phyloP scores from a whole-genome alignment of 164 flowering plant genomes.

The Sedum album region DNA sequence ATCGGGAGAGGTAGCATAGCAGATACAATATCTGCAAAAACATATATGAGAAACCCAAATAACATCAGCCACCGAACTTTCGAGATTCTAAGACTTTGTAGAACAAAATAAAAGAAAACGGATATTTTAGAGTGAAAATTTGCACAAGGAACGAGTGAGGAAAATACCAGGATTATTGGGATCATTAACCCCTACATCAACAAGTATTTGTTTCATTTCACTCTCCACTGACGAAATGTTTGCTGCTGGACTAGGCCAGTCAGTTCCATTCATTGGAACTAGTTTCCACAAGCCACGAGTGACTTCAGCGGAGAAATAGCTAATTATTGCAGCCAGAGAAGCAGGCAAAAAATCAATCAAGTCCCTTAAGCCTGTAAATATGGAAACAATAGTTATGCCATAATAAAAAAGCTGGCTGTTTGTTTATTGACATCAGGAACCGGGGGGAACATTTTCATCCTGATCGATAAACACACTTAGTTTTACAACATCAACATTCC shows the following conservation, averaged over 20 bases:
- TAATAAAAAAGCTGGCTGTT: too few relatives aligned
- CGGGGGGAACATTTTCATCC: not conserved
- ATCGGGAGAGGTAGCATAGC: constrained; percentile 78
- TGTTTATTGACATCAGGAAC: not conserved
- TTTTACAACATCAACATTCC: not conserved
- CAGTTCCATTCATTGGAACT: constrained; percentile 86
- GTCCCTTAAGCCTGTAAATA: constrained; percentile 71
- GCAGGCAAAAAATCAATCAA: constrained; percentile 93
- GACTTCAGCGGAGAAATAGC: constrained; percentile 84
- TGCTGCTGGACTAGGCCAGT: constrained; percentile 98
- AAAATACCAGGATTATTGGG: constrained; percentile 22
- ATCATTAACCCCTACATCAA: constrained; percentile 58
- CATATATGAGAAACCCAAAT: not conserved
- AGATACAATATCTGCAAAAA: constrained; percentile 21
- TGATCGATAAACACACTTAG: not conserved
- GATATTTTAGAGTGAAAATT: not conserved
- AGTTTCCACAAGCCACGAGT: constrained; percentile 93
- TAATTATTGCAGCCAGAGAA: constrained; percentile 60
- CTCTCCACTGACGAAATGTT: constrained; percentile 52
- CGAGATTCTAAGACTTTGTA: not conserved
- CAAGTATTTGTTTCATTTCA: constrained; percentile 64
- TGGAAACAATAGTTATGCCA: not conserved
- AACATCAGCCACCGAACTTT: not conserved
- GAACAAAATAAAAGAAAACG: not conserved
- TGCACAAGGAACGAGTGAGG: not conserved